Percentiles rank a stretch among this genome's conserved stretches.
phyloP scores from a whole-genome alignment of 345 rosid species.

The Gossypium herbaceum region DNA sequence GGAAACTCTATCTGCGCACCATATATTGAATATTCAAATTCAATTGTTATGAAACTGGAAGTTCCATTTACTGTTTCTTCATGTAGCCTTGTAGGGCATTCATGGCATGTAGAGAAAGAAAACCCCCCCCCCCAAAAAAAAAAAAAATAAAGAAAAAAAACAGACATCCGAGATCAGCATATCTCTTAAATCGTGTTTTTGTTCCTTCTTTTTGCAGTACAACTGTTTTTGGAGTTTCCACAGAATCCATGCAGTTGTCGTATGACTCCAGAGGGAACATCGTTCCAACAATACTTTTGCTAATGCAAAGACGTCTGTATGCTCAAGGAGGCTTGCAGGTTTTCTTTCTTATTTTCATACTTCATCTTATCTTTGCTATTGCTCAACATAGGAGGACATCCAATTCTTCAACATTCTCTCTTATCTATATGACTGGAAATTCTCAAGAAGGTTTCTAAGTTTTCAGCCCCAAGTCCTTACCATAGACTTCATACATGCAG shows the following conservation, averaged over 20 bases:
- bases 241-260: slow-evolving; percentile 92
- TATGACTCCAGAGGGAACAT: slow-evolving; percentile 86
- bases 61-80: background rate
- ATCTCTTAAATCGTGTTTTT: background rate
- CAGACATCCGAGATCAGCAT: background rate
- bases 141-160: too few relatives aligned
- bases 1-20: background rate
- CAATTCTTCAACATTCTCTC: background rate
- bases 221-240: slow-evolving; percentile 91
- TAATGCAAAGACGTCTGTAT: slow-evolving; percentile 82
- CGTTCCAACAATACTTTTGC: slow-evolving; percentile 79
- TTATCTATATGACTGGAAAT: slow-evolving; percentile 5
- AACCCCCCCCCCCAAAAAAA: too few relatives aligned
- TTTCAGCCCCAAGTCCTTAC: background rate
- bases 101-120: background rate
- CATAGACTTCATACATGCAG: slow-evolving; percentile 25
- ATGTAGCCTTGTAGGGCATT: background rate
- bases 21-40: background rate
- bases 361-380: background rate
- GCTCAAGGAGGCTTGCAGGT: slow-evolving; percentile 89
- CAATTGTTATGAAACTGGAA: background rate
- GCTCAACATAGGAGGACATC: background rate
- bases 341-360: background rate
- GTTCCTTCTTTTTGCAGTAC: slow-evolving; percentile 47
- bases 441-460: background rate